Base-by-base conservation (phyloP, 1,284 basidiomycete species). In the Athelia psychrophila region DNA sequence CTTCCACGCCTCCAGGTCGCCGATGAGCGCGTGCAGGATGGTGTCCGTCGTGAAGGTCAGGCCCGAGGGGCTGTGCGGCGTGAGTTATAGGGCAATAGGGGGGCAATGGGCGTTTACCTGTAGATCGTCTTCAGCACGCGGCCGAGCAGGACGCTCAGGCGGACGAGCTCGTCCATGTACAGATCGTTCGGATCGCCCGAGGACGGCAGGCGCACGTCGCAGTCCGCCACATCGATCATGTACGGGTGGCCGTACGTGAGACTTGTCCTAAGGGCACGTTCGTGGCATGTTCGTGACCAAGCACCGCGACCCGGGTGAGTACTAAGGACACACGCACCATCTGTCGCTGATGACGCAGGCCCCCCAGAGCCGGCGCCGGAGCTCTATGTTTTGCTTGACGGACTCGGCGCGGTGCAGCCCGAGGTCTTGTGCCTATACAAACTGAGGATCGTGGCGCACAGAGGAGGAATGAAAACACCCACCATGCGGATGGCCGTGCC, bases 151-250 rank as follows among this genome's bases (percentile, higher is more conserved):
- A 96, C 86, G 52, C 91, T 91, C 50, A 98, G 73, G 54, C 93
- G 86, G 53, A 95, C 85, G 56, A 96, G 83, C 70, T 95, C 91
- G 59, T 89, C 86, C 76, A 91, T 81, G 68, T 92, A 92, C 56
- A 85, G 73, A 58, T 87, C 84, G 40, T 82, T 77, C 19, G 81
- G 77, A 60, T 90, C 84, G 16, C 79, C 91, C 48, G 84, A 90
- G 59, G 78, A 91, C 3, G 93, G 93, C 32, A 96, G 73, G 42
- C 93, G 84, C 13, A 91, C 89, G 67, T 98, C 95, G 68, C 95
- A 98, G 68, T 97, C 95, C 58, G 88, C 84, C 2, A 97, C 82
- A 66, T 96, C 92, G 58, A 97, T 94, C 84, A 95, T 89, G 66
- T 86, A 88, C 2, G 95, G 91, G 60, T 91, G 89, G 1, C 91